phyloP scores from a whole-genome alignment of 805 yeast genomes.

The Ogataea neopini region DNA sequence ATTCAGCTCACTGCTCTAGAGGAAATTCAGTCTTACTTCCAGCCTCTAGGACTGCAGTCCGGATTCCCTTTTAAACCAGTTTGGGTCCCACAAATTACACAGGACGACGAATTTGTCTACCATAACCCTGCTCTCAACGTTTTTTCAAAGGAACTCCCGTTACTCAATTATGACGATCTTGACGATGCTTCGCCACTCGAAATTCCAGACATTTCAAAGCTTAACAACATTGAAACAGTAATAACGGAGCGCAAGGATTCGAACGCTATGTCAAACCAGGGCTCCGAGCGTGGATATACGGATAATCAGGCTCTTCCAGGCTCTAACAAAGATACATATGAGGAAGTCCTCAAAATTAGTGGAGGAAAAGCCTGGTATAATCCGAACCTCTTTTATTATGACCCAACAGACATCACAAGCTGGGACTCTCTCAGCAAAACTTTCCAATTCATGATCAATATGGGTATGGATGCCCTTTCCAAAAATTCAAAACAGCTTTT shows the following conservation, averaged over 20 bases:
- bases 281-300: constrained; percentile 8
- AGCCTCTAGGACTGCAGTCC: constrained; percentile 26
- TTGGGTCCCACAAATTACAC: constrained; percentile 66
- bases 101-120: constrained; percentile 55
- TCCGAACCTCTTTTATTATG: constrained; percentile 54
- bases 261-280: constrained; percentile 7
- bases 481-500: constrained; percentile 54
- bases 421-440: constrained; percentile 60
- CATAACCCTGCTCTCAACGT: constrained; percentile 62
- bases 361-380: constrained; percentile 23
- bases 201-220: constrained; percentile 26
- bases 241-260: constrained; percentile 18
- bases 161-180: constrained; percentile 40
- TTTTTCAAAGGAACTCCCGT: constrained; percentile 59
- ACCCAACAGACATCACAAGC: constrained; percentile 55
- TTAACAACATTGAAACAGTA: constrained; percentile 27
- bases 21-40: constrained; percentile 31
- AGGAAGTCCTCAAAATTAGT: constrained; percentile 11
- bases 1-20: constrained; percentile 27
- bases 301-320: constrained; percentile 7
- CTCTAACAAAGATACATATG: constrained; percentile 15
- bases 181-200: constrained; percentile 37
- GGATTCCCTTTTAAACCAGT: constrained; percentile 39
- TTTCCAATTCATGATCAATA: constrained; percentile 47
- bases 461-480: constrained; percentile 51